Base-by-base conservation (phyloP, 345 rosid genomes). In the Pistacia integerrima region DNA sequence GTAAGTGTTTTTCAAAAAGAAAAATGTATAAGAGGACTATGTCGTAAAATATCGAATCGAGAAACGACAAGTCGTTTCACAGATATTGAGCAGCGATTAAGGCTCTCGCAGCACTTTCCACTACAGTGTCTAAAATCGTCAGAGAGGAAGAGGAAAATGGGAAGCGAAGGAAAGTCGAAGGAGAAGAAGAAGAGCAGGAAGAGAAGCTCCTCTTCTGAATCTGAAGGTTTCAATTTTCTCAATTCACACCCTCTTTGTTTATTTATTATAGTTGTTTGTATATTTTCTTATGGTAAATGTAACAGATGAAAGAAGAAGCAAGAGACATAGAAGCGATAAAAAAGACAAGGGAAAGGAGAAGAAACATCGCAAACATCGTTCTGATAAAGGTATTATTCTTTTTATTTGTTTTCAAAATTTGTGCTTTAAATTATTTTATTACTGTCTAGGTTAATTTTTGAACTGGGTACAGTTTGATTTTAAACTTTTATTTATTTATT, bases 101-200 rank as follows among this genome's bases (percentile, higher is more conserved):
- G 8, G 46, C 46, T 41, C 8, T 41, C 4, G 41, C 41, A 36
- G 41, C 41, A 36, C 41, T 36, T 36, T 4, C 3, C 41, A 4
- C 4, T 36, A 36, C 38, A 4, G 3, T 41, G 46, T 1, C 46
- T 41, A 4, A 6, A 8, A 41, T 41, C 46, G 46, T 41, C 46
- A 12, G 13, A 56, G 14, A 4, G 8, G n/a, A 18, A 36, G 30
- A 7, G 18, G 33, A 78, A 35, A 66, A 93, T 93, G 97, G 94
- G 88, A 72, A 78, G 86, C 82, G 89, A 88, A 28, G 76, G 92
- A 80, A 91, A 84, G 80, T 60, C 84, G 68, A 85, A 28, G 86
- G 90, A 85, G 77, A 84, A 84, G 83, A 85, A 78, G 85, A 87
- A 81, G 79, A 84, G 81, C 80, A 91, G 87, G 83, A 83, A 76